These are phyloP conservation scores for Spergularia marina DNA, from an alignment of 148 eudicot genomes.

Conservation along the genomic window DNA sequence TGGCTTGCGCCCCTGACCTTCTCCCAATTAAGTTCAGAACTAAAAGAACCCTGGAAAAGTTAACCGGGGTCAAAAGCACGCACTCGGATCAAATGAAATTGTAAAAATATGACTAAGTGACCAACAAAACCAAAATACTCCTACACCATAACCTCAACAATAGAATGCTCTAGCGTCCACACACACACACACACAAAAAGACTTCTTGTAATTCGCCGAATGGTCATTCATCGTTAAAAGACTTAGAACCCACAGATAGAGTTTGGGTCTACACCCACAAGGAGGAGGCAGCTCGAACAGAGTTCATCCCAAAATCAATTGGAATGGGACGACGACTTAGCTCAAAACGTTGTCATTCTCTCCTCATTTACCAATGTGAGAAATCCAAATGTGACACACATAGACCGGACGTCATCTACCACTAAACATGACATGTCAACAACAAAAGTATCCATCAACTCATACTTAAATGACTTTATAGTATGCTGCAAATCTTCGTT, in stretches of 20 bases:
- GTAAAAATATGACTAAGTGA: not conserved
- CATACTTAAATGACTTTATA: too few relatives aligned
- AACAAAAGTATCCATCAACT: too few relatives aligned
- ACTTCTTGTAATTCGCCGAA: not conserved
- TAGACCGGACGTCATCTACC: too few relatives aligned
- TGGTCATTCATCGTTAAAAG: too few relatives aligned
- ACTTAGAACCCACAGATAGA: not conserved
- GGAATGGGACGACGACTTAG: not conserved
- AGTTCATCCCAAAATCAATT: not conserved
- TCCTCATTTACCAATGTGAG: too few relatives aligned
- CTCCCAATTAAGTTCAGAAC: conserved; percentile 35
- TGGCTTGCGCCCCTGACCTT: conserved; percentile 41
- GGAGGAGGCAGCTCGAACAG: not conserved
- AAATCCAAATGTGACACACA: too few relatives aligned
- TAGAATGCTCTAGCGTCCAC: too few relatives aligned
- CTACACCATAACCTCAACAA: not conserved
- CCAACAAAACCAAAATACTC: not conserved
- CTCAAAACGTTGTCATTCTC: too few relatives aligned
- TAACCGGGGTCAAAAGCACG: not conserved
- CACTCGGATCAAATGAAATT: not conserved
- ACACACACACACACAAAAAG: not conserved
- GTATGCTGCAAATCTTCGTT: too few relatives aligned
- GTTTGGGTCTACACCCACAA: not conserved
- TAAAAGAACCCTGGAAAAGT: conserved; percentile 32
- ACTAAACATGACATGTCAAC: too few relatives aligned